Percentiles rank a stretch among this genome's conserved stretches.
These are phyloP conservation scores for Jamesozyma lodderae DNA, from an alignment of 805 yeast species.

Conservation along the genomic window DNA sequence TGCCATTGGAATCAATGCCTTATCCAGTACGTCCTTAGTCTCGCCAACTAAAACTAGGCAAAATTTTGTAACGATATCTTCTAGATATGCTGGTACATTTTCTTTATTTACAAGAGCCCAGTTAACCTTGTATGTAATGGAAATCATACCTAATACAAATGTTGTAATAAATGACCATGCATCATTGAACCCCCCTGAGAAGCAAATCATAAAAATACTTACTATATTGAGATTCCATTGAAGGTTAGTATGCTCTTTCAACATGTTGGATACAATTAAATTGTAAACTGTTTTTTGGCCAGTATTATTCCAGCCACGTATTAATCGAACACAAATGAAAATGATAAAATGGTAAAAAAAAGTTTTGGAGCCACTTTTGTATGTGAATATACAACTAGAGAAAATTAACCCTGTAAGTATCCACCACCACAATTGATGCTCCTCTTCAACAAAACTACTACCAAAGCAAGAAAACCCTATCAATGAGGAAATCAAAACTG, in stretches of 20 bases:
- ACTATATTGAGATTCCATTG: conserved; percentile 42
- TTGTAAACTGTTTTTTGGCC: conserved; percentile 71
- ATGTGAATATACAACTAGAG: background rate
- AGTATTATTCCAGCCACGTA: conserved; percentile 80
- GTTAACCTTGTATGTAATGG: conserved; percentile 46
- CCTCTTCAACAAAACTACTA: conserved; percentile 89
- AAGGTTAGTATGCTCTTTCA: conserved; percentile 29
- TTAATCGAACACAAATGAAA: conserved; percentile 39
- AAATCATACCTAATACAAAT: conserved; percentile 38
- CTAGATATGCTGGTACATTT: conserved; percentile 35
- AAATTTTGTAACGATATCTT: conserved; percentile 14
- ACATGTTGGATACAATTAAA: conserved; percentile 38
- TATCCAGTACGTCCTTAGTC: conserved; percentile 22
- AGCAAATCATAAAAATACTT: conserved; percentile 29
- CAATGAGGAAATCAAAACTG: conserved; percentile 25
- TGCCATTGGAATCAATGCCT: conserved; percentile 30
- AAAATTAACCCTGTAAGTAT: conserved; percentile 33
- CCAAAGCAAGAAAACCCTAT: conserved; percentile 62
- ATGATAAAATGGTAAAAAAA: conserved; percentile 10
- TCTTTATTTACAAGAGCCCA: conserved; percentile 50
- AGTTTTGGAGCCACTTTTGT: background rate
- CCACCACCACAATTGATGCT: conserved; percentile 96
- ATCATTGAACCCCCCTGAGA: background rate
- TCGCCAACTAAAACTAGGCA: conserved; percentile 7
- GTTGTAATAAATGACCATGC: conserved; percentile 37